Evolutionary conservation across 2,329 filamentous ascomycete genomes (phyloP), one percentile per base, ranked within the genome.

Genomic region (Sporothrix euskadiensis): DNA sequence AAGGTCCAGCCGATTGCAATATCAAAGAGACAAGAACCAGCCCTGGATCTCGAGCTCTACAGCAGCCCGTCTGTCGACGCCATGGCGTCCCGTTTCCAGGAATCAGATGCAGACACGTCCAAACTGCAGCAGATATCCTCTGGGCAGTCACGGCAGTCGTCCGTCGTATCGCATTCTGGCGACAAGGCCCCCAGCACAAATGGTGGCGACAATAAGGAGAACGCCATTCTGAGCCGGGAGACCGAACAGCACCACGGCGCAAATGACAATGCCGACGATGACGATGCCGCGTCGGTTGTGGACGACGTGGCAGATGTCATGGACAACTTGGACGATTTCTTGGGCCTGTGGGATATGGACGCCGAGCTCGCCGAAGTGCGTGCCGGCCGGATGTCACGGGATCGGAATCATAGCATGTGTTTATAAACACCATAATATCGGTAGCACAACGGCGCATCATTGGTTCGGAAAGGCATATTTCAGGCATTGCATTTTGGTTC

Each of bases 71-170:
- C 77, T 0, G 75, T 85, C 19, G 81, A 80, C 72, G 85, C 84
- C 7, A 86, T 87, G 83, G 85, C 85, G 0, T 80, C 85, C 74
- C 83, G 84, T 7, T 88, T 88, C 74, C 79, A 83, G 39, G 78
- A 81, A n/a, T 85, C 84, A 6, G 85, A 87, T n/a, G 73, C 71
- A 1, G 63, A 75, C 2, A 39, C 59, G 8, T 41, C 56, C 12
- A 74, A 41, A 8, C 71, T 74, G 26, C 73, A 74, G 49, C 65
- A 52, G 69, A 66, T 35, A n/a, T n/a, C 59, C 3, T 65, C 54
- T 14, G 35, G 47, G 7, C 61, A 56, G n/a, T 63, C 32, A 8
- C 32, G 56, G 7, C 74, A 49, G 35, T 52, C 19, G 8, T 72
- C 75, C 69, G 70, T 69, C 61, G 74, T n/a, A 16, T 8, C 44